These are phyloP conservation scores for Cytidiella melzeri DNA, from an alignment of 768 basidiomycete genomes.

Conservation along the genomic window DNA sequence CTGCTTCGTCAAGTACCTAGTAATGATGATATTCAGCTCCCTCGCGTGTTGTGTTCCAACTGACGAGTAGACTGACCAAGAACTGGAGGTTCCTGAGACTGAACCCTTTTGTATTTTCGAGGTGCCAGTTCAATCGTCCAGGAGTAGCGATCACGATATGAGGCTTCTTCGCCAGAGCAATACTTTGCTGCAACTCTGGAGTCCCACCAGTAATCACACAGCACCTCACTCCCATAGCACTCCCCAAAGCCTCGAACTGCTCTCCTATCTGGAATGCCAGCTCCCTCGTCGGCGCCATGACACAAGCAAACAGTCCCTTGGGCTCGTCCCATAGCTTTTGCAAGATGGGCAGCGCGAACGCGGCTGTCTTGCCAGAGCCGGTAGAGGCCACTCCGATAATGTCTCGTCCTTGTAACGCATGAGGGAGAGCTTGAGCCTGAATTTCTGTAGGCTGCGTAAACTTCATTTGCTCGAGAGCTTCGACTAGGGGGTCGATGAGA, in stretches of 20 bases:
- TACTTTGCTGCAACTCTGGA: conserved; percentile 85
- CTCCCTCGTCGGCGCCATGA: conserved; percentile 96
- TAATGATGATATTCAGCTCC: not conserved
- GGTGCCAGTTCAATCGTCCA: conserved; percentile 85
- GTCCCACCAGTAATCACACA: conserved; percentile 93
- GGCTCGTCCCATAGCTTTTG: conserved; percentile 97
- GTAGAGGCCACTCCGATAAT: conserved; percentile 99
- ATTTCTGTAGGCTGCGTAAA: conserved; percentile 90
- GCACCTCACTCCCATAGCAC: conserved; percentile 88
- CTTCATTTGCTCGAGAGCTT: conserved; percentile 74
- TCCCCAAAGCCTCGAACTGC: conserved; percentile 88
- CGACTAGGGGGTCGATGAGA: conserved; percentile 82
- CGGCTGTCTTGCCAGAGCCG: conserved; percentile 96
- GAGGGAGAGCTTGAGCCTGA: conserved; percentile 78
- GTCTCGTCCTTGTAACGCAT: conserved; percentile 86
- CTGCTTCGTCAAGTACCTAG: conserved; percentile 97
- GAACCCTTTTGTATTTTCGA: conserved; percentile 98
- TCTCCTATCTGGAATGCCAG: conserved; percentile 98
- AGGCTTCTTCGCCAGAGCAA: conserved; percentile 88
- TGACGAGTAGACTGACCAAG: conserved; percentile 51
- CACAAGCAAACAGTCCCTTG: conserved; percentile 85
- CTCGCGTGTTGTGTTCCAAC: not conserved
- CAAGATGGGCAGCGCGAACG: conserved; percentile 92
- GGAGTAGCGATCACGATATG: conserved; percentile 96
- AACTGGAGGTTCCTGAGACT: conserved; percentile 81